Evolutionary conservation across 257 asterid species (phyloP).

Genomic region (Petunia secreta): DNA sequence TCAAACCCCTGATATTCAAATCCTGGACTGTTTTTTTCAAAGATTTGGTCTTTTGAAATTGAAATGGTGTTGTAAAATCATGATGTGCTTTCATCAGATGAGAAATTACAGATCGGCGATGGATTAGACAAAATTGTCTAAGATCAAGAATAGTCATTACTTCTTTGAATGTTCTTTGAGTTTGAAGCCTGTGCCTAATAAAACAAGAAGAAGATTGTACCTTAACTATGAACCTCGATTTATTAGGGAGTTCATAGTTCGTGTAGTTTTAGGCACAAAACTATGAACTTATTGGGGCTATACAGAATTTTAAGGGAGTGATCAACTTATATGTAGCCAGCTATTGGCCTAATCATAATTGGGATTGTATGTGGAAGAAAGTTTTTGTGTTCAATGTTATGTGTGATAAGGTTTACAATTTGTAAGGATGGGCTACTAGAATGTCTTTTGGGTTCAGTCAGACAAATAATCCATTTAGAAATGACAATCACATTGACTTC

Average conservation of each 20-base stretch:
- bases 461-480: not conserved
- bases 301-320: not conserved
- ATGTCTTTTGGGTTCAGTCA: not conserved
- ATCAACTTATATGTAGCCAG: not conserved
- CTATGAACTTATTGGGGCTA: too few species aligned
- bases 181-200: not conserved
- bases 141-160: not conserved
- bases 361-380: not conserved
- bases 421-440: not conserved
- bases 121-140: not conserved
- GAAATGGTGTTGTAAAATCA: not conserved
- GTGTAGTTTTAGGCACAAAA: too few species aligned
- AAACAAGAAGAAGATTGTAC: not conserved
- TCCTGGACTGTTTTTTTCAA: not conserved
- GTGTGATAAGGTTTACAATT: not conserved
- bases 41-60: constrained; percentile 2
- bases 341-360: not conserved
- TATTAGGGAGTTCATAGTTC: not conserved
- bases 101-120: not conserved
- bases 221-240: not conserved
- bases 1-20: too few species aligned
- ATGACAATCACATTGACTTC: not conserved
- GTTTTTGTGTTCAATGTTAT: not conserved
- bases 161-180: too few species aligned
- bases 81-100: not conserved